Conservation (phyloP, 805 yeast species). For the Candida oleophila region DNA sequence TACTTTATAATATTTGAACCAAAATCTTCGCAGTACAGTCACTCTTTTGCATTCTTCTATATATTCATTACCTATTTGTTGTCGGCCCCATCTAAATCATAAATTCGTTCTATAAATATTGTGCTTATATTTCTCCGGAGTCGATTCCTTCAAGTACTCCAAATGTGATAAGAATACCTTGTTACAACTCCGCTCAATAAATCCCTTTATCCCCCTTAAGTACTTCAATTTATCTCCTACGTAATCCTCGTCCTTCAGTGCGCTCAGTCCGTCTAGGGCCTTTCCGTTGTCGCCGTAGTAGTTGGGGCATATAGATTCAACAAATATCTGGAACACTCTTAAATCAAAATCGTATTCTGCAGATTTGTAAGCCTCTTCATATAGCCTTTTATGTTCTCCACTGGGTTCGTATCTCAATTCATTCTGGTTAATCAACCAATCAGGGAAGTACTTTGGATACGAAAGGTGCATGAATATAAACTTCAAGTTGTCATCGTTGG, state of each 20-base stretch:
- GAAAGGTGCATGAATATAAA: conserved; percentile 56
- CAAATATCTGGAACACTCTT: conserved; percentile 37
- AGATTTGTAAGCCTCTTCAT: conserved; percentile 32
- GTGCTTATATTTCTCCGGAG: conserved; percentile 4
- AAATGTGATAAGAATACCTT: conserved; percentile 42
- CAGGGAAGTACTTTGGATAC: conserved; percentile 48
- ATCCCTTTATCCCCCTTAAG: conserved; percentile 20
- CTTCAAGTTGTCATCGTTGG: conserved; percentile 13
- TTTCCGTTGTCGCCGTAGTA: conserved; percentile 28
- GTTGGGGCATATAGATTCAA: conserved; percentile 36
- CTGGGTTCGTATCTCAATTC: conserved; percentile 32
- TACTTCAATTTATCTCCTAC: conserved; percentile 34
- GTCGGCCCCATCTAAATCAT: too few relatives aligned
- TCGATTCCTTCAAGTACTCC: conserved; percentile 40
- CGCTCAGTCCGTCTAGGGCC: conserved; percentile 22
- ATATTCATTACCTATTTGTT: too few relatives aligned
- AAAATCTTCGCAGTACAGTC: too few relatives aligned
- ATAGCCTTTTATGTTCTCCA: conserved; percentile 41
- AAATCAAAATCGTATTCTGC: conserved; percentile 45
- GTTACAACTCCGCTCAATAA: conserved; percentile 26
- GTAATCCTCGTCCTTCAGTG: conserved; percentile 22
- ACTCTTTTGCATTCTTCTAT: too few relatives aligned
- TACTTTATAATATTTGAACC: too few relatives aligned
- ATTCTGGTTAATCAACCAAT: conserved; percentile 32
- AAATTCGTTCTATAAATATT: not conserved